phyloP scores from a whole-genome alignment of 164 flowering plant species.

The Stephania cephalantha region DNA sequence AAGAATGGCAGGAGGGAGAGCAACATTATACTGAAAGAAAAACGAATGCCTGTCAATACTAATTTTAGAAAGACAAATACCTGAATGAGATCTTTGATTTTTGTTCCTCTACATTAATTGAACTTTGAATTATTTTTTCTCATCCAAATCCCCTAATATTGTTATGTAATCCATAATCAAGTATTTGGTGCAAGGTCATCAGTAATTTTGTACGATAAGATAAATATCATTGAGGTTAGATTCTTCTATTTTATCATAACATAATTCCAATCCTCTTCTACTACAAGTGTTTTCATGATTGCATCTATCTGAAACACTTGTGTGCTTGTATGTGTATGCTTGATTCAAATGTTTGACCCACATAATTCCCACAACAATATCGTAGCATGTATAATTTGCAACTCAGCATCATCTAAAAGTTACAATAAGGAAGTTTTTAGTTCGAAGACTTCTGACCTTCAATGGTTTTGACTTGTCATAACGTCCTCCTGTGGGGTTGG shows the following conservation, averaged over 20 bases:
- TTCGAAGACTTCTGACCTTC: constrained; percentile 46
- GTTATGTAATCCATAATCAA: not conserved
- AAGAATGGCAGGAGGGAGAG: constrained; percentile 96
- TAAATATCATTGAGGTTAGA: not conserved
- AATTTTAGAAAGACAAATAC: not conserved
- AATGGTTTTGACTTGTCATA: constrained; percentile 92
- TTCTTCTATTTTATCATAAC: not conserved
- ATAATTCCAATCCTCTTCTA: too few species aligned
- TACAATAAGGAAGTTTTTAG: not conserved
- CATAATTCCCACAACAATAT: not conserved
- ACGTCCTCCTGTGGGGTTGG: constrained; percentile 95
- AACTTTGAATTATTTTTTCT: not conserved
- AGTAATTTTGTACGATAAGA: not conserved
- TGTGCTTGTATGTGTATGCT: not conserved
- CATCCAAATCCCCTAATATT: not conserved
- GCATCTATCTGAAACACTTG: not conserved
- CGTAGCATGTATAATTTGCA: not conserved
- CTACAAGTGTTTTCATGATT: not conserved
- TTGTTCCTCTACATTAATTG: not conserved
- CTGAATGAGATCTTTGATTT: not conserved
- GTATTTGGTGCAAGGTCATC: not conserved
- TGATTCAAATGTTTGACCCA: not conserved
- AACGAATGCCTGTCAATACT: not conserved
- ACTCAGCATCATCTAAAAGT: not conserved
- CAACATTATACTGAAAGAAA: constrained; percentile 79